Evolutionary conservation across 106 monocot genomes (phyloP), one percentile per base, ranked within the genome.

Genomic region (Dendrobium chrysotoxum): DNA sequence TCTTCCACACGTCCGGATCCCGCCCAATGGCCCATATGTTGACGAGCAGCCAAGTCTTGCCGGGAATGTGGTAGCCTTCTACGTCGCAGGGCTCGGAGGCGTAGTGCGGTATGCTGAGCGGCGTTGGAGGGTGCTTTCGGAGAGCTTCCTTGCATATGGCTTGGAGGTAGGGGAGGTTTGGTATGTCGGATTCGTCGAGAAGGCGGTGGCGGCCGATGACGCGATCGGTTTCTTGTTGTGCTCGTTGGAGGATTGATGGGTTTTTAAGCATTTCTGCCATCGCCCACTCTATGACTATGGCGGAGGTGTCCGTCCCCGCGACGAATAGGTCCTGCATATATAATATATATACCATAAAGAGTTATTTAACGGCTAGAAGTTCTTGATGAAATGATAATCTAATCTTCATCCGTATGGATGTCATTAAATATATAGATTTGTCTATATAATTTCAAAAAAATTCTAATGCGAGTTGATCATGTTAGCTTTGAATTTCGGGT

Each of bases 11-110:
- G 3, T 75, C 21, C 3, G 86, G 84, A 31, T 88, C 82, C 30
- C 82, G 41, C 4, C 80, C 81, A 13, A 91, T 86, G 13, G 88
- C 90, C 74, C 84, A 91, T 4, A 84, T 50, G 78, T 91, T 91
- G 20, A 86, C 77, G 0, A 84, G 28, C 0, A 91, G 73, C 30
- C 76, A 57, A 0, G 84, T 80, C 30, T 77, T 61, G 28, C 65
- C 80, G 0, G 88, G 86, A 61, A 88, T 82, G 17, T 11, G 0
- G 81, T 86, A 84, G 18, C 86, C 88, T 21, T 71, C 83, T 0
- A 83, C 78, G 8, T 75, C 70, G 72, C 85, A 84, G 28, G 78
- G 53, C 39, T 58, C 78, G 18, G 25, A 35, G 17, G 87, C 28
- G 54, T 50, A 67, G 40, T 83, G 80, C 0, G 90, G 87, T 31